Evolutionary conservation across 2,329 filamentous ascomycete genomes (phyloP).

Genomic region (Trichoderma citrinoviride): DNA sequence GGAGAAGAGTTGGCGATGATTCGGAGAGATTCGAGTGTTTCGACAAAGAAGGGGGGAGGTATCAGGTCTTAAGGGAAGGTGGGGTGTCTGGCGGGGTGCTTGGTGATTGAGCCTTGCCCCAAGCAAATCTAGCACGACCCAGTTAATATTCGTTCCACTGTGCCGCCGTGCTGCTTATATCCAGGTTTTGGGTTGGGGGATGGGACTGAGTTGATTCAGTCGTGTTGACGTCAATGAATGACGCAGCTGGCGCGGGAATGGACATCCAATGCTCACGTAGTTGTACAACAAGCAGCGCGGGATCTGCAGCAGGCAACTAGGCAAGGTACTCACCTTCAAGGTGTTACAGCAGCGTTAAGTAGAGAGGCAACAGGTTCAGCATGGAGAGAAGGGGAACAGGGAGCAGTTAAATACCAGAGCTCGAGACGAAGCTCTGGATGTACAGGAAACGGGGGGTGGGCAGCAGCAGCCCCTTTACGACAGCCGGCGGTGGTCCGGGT

Average conservation of each 20-base stretch:
- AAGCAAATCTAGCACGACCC: slow-evolving; percentile 12
- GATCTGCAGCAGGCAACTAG: no score
- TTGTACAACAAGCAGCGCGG: not conserved
- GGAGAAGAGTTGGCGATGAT: not conserved
- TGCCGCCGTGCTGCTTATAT: not conserved
- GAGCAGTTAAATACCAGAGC: not conserved
- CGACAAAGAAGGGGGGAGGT: slow-evolving; percentile 8
- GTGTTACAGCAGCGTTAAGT: no score
- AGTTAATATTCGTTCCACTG: slow-evolving; percentile 16
- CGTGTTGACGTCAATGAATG: slow-evolving; percentile 20
- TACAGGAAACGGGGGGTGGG: no score
- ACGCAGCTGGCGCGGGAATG: not conserved
- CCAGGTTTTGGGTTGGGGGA: no score
- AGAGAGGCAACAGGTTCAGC: no score
- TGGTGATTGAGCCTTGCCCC: slow-evolving; percentile 26
- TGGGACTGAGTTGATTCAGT: not conserved
- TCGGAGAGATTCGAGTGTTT: slow-evolving; percentile 12
- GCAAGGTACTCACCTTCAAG: no score
- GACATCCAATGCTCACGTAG: not conserved
- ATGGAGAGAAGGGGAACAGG: not conserved
- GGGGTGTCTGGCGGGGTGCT: slow-evolving; percentile 18
- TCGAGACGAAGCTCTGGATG: not conserved
- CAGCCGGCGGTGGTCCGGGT: not conserved
- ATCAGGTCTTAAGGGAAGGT: slow-evolving; percentile 22
- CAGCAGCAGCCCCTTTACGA: slow-evolving; percentile 9